Percentiles rank a stretch among this genome's conserved stretches.
Conservation (phyloP, 805 yeast species). For the Yarrowia hollandica region DNA sequence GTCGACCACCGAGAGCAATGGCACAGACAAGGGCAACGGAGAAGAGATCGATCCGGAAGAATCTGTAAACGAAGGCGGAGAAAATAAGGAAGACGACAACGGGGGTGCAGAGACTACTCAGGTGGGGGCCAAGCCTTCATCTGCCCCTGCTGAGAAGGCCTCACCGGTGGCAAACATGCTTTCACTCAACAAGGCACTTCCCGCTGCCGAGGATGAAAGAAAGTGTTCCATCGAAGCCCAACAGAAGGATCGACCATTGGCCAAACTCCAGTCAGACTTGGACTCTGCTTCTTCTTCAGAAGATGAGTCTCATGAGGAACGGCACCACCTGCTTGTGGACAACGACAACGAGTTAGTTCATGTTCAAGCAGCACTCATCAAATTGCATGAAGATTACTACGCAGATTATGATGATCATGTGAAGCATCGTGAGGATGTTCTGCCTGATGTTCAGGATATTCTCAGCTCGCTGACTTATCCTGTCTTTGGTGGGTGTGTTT, state of each 20-base stretch:
- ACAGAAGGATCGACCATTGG: slow-evolving; percentile 78
- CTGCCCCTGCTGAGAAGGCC: slow-evolving; percentile 13
- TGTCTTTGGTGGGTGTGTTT: slow-evolving; percentile 66
- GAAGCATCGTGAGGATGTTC: slow-evolving; percentile 14
- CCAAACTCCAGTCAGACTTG: slow-evolving; percentile 75
- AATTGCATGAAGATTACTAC: slow-evolving; percentile 70
- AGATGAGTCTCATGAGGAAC: slow-evolving; percentile 26
- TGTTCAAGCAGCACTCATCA: slow-evolving; percentile 59
- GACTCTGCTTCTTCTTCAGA: slow-evolving; percentile 24
- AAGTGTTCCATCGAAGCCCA: slow-evolving; percentile 67
- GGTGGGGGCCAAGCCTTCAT: neutral
- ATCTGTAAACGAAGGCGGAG: neutral
- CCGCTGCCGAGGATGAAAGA: slow-evolving; percentile 33
- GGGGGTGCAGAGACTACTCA: neutral
- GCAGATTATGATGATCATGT: slow-evolving; percentile 44
- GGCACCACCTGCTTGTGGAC: slow-evolving; percentile 58
- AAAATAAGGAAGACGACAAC: neutral
- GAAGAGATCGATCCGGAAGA: slow-evolving; percentile 8
- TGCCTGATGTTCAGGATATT: slow-evolving; percentile 39
- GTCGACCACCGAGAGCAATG: neutral
- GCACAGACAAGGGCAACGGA: neutral
- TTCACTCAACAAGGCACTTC: slow-evolving; percentile 37
- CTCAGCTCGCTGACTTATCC: slow-evolving; percentile 69
- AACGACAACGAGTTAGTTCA: slow-evolving; percentile 76
- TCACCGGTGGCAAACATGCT: slow-evolving; percentile 28